Evolutionary conservation across 2,329 filamentous ascomycete genomes (phyloP).

Genomic region (Paraphaeosphaeria minitans): DNA sequence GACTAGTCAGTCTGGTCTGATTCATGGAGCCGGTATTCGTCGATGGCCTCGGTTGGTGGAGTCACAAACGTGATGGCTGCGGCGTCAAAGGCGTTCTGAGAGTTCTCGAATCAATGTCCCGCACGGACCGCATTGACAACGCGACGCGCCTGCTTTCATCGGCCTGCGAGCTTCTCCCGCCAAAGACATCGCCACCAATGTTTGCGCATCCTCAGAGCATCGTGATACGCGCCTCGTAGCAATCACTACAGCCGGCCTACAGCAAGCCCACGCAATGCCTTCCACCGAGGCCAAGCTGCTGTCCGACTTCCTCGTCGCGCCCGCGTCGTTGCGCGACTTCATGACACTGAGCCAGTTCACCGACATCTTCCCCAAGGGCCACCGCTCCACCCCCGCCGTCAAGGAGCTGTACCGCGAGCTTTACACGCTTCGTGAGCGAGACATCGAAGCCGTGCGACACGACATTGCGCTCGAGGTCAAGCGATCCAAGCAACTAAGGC

Average conservation of each 20-base stretch:
- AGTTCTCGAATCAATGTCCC: constrained; percentile 10
- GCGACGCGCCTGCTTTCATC: constrained; percentile 16
- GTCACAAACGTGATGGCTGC: constrained; percentile 9
- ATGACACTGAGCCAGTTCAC: constrained; percentile 77
- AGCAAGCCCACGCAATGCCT: constrained; percentile 59
- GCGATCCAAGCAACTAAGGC: constrained; percentile 62
- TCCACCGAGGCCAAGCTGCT: constrained; percentile 77
- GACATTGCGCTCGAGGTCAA: constrained; percentile 70
- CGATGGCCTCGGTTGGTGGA: constrained; percentile 14
- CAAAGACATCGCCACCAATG: background rate
- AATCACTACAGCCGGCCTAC: background rate
- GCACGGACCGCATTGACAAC: constrained; percentile 17
- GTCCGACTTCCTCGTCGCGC: constrained; percentile 76
- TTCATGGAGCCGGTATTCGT: background rate
- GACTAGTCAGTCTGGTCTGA: background rate
- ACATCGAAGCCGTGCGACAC: constrained; percentile 69
- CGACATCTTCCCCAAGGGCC: constrained; percentile 72
- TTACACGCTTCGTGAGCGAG: constrained; percentile 71
- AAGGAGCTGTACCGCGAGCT: constrained; percentile 78
- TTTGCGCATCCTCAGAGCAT: background rate
- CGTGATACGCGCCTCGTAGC: background rate
- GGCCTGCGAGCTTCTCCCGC: background rate
- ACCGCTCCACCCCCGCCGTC: constrained; percentile 70
- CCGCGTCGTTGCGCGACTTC: constrained; percentile 74
- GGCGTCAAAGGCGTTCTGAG: constrained; percentile 3